phyloP scores from a whole-genome alignment of 805 yeast genomes.

The Metschnikowia picachoensis region DNA sequence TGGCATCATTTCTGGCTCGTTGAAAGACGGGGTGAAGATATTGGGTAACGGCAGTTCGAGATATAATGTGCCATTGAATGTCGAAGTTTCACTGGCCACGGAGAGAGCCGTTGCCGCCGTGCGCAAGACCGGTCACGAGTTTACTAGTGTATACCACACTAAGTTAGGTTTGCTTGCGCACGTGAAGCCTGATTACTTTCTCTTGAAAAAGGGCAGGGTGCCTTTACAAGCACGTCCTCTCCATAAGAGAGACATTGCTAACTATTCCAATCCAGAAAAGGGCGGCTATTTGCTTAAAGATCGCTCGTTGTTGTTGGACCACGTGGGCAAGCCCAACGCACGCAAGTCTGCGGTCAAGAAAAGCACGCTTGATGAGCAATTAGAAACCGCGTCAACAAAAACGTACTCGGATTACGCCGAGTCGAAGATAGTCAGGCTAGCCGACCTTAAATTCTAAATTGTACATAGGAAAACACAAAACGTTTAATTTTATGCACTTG shows the following conservation, averaged over 20 bases:
- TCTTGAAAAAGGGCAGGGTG: conserved; percentile 67
- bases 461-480: neutral
- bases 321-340: conserved; percentile 20
- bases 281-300: conserved; percentile 68
- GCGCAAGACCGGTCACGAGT: conserved; percentile 69
- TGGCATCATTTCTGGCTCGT: conserved; percentile 68
- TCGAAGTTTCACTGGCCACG: conserved; percentile 84
- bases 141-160: conserved; percentile 66
- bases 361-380: conserved; percentile 34
- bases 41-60: conserved; percentile 57
- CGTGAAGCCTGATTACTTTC: conserved; percentile 66
- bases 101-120: conserved; percentile 66
- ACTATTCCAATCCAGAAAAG: conserved; percentile 64
- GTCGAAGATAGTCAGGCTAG: conserved; percentile 11
- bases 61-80: conserved; percentile 58
- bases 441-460: conserved; percentile 7
- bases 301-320: conserved; percentile 37
- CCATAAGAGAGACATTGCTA: conserved; percentile 72
- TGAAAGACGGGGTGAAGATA: conserved; percentile 78
- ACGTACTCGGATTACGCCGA: conserved; percentile 15
- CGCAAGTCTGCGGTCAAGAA: conserved; percentile 22
- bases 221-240: conserved; percentile 88
- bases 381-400: conserved; percentile 28
- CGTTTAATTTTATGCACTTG: too few species aligned
- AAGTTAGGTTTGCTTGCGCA: conserved; percentile 68